Base-by-base conservation (phyloP, 2,329 filamentous ascomycete genomes). In the Fusarium sp. region DNA sequence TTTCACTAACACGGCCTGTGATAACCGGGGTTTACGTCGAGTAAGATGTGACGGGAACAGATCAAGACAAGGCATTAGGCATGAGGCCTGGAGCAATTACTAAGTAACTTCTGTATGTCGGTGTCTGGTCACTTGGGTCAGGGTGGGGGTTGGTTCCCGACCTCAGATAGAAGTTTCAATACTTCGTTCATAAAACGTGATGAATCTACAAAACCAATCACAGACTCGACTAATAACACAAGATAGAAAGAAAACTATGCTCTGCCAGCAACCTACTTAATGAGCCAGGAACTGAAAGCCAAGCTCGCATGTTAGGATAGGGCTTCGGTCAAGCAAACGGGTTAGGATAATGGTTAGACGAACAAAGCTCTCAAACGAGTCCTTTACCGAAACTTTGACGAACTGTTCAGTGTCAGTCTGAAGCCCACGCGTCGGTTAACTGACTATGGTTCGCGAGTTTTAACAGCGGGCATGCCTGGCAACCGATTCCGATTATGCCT, bases 301-400 rank as follows among this genome's bases (percentile, higher is more conserved):
- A 47, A 53, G 23, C 50, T 40, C 19, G 62, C 25, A 38, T 23
- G 37, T 59, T 56, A 50, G 37, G 47, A 61, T 50, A 49, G 37
- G 42, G 37, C 32, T 25, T 74, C 71, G 61, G 71, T 74, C 66
- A 60, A 57, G n/a, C 38, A 60, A 71, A 65, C 11, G 37, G 42
- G 71, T 52, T 71, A 60, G 57, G 32, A 47, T 19, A 32, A 46
- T 32, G n/a, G 50, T 21, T 58, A 37, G 42, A 42, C 37, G 40
- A 44, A 57, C n/a, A 38, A 49, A 42, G 38, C 28, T 58, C 47
- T 25, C 53, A 59, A 42, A 58, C 32, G 32, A 30, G 25, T 37
- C 28, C 32, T 44, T 40, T 59, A 42, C 33, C 33, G 42, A 52
- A 59, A 50, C 38, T 42, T 30, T 19, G 28, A 61, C 38, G 9